These are phyloP conservation scores for Bacidia gigantensis DNA, from an alignment of 495 filamentous ascomycete species.

Conservation along the genomic window DNA sequence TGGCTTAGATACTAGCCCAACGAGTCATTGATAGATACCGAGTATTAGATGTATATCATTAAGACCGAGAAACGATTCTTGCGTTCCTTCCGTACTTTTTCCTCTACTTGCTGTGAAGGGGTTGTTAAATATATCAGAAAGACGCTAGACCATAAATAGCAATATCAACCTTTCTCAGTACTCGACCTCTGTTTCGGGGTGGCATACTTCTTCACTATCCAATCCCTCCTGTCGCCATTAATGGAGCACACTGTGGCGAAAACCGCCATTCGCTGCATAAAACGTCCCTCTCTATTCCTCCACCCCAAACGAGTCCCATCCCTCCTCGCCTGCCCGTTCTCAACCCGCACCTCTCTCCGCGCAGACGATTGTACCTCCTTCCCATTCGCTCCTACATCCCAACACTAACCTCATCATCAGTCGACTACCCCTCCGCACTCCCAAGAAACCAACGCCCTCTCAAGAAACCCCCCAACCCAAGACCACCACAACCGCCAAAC, in stretches of 20 bases:
- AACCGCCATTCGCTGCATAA: background rate
- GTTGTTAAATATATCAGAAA: too few species aligned
- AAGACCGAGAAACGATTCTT: too few species aligned
- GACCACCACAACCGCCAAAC: slow-evolving; percentile 12
- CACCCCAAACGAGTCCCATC: slow-evolving; percentile 11
- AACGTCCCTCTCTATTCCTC: background rate
- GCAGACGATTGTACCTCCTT: background rate
- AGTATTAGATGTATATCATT: background rate
- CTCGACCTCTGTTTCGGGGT: background rate
- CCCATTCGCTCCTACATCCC: background rate
- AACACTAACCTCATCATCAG: background rate
- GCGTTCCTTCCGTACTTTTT: too few species aligned
- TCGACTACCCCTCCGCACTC: background rate
- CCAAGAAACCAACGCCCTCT: slow-evolving; percentile 7
- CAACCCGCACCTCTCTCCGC: slow-evolving; percentile 5
- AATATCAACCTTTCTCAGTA: background rate
- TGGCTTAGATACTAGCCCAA: slow-evolving; percentile 2
- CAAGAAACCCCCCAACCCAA: slow-evolving; percentile 11
- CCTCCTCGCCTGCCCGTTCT: background rate
- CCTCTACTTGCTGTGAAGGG: too few species aligned
- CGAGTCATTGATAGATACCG: slow-evolving; percentile 1
- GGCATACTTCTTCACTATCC: background rate
- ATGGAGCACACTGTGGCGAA: too few species aligned
- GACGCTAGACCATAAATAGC: background rate
- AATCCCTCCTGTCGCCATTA: background rate